Conservation (phyloP, 1,284 basidiomycete genomes). For the Stygiomarasmius scandens region DNA sequence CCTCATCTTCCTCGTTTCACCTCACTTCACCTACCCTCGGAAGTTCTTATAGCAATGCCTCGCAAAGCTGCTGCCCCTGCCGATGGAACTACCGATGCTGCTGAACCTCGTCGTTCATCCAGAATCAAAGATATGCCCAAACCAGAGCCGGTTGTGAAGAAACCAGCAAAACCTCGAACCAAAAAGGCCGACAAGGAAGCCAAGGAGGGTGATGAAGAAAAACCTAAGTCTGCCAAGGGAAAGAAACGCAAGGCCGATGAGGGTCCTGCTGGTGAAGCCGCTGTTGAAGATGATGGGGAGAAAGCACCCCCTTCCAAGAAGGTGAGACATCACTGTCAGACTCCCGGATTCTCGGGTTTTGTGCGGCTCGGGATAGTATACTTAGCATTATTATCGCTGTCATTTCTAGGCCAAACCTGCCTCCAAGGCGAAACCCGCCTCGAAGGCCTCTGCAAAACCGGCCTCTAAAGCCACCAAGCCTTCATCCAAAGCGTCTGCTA, state of each 20-base stretch:
- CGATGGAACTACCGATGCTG: slow-evolving; percentile 32
- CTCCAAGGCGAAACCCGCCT: slow-evolving; percentile 23
- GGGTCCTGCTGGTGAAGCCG: slow-evolving; percentile 31
- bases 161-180: slow-evolving; percentile 60
- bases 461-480: slow-evolving; percentile 28
- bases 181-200: slow-evolving; percentile 48
- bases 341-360: background rate
- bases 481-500: slow-evolving; percentile 29
- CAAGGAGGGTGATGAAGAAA: slow-evolving; percentile 39
- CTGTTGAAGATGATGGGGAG: slow-evolving; percentile 28
- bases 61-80: slow-evolving; percentile 60
- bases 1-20: slow-evolving; percentile 8
- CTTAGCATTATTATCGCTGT: slow-evolving; percentile 8
- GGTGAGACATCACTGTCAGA: slow-evolving; percentile 34
- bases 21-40: background rate
- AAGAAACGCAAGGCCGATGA: slow-evolving; percentile 60
- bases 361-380: background rate
- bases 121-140: slow-evolving; percentile 75
- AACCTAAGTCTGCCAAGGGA: slow-evolving; percentile 59
- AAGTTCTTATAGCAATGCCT: slow-evolving; percentile 50
- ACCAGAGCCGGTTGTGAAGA: slow-evolving; percentile 52
- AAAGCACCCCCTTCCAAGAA: slow-evolving; percentile 54
- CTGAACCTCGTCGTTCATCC: slow-evolving; percentile 69
- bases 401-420: slow-evolving; percentile 10
- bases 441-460: slow-evolving; percentile 26